Evolutionary conservation across 148 eudicot genomes (phyloP).

Genomic region (Camellia sinensis): DNA sequence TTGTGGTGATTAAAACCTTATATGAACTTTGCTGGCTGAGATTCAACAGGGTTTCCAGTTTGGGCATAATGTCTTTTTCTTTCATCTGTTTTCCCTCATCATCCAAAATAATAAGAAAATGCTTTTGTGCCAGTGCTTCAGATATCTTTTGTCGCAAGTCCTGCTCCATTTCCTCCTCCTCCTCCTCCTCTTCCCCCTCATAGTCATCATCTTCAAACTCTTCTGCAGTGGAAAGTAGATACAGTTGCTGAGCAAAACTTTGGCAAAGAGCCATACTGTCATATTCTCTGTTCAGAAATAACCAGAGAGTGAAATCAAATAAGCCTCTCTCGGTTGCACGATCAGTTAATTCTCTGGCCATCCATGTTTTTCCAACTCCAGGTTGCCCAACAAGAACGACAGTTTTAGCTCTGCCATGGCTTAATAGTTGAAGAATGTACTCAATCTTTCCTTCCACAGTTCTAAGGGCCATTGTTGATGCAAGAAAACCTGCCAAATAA

Average conservation of each 20-base stretch:
- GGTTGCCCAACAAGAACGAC: background rate
- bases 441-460: background rate
- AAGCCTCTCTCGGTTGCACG: background rate
- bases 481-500: no score
- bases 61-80: background rate
- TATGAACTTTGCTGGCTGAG: background rate
- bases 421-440: background rate
- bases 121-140: background rate
- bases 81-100: background rate
- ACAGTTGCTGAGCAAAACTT: background rate
- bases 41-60: background rate
- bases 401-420: background rate
- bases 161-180: background rate
- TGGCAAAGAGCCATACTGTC: background rate
- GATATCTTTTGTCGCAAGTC: background rate
- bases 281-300: background rate
- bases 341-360: background rate
- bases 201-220: background rate
- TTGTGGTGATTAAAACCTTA: background rate
- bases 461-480: background rate
- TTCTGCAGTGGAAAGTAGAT: background rate
- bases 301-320: background rate
- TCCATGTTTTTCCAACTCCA: slow-evolving; percentile 7
- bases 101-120: background rate
- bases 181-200: background rate